These are phyloP conservation scores for Fusarium pininemorale DNA, from an alignment of 2,329 filamentous ascomycete genomes.

Conservation along the genomic window DNA sequence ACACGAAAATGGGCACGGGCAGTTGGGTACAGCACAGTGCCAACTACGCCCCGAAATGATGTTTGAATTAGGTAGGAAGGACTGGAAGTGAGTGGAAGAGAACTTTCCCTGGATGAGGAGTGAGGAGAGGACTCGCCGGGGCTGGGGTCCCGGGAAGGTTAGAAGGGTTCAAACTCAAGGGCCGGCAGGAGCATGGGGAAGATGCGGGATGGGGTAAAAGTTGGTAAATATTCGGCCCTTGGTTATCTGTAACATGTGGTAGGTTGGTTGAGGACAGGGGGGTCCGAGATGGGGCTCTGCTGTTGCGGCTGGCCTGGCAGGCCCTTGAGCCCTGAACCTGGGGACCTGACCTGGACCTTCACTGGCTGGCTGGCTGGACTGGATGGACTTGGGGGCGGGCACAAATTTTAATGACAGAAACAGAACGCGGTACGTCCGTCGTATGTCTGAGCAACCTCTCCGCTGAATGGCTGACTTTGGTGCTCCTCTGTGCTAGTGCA, in stretches of 20 bases:
- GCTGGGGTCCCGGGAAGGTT: constrained; percentile 33
- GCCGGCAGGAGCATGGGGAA: constrained; percentile 13
- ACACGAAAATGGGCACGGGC: not conserved
- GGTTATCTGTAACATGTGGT: constrained; percentile 37
- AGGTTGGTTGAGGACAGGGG: constrained; percentile 34
- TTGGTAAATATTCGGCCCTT: constrained; percentile 36
- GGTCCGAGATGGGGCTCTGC: constrained; percentile 38
- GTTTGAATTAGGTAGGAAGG: constrained; percentile 29
- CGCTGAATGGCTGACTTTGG: constrained; percentile 10
- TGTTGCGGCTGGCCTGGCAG: constrained; percentile 14
- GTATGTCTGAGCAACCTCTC: constrained; percentile 1
- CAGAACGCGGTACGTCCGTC: constrained; percentile 1
- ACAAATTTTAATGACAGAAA: constrained; percentile 24
- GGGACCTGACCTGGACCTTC: not conserved
- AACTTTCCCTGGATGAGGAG: not conserved
- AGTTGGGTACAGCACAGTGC: constrained; percentile 13
- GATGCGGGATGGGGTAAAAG: constrained; percentile 36
- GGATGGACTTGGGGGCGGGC: not conserved
- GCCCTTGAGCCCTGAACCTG: not conserved
- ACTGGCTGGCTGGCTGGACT: not conserved
- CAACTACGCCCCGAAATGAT: constrained; percentile 19
- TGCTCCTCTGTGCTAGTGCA: constrained; percentile 6
- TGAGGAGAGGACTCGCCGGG: constrained; percentile 34
- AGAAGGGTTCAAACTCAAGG: constrained; percentile 20
- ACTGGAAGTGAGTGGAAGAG: not conserved